Percentiles rank a stretch among this genome's conserved stretches.
Conservation (phyloP, 257 asterid species). For the Solanum piurae region DNA sequence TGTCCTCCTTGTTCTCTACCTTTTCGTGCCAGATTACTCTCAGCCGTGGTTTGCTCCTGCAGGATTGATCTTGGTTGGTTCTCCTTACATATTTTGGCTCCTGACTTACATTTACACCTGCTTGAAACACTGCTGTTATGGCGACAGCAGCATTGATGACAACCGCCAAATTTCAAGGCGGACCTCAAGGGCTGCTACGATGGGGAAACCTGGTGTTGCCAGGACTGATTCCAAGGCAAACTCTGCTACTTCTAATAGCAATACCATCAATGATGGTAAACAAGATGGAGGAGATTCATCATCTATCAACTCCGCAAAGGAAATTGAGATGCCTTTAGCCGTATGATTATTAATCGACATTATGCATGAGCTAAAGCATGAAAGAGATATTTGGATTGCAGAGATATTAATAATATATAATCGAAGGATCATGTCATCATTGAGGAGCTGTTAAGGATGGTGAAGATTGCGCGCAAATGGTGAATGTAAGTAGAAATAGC, state of each 20-base stretch:
- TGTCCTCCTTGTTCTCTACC: slow-evolving; percentile 16
- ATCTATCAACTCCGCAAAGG: slow-evolving; percentile 12
- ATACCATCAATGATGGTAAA: not conserved
- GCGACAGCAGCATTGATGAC: not conserved
- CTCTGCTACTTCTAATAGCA: not conserved
- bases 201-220: not conserved
- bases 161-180: slow-evolving; percentile 1
- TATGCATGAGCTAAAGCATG: not conserved
- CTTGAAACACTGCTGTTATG: not conserved
- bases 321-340: slow-evolving; percentile 19
- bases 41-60: slow-evolving; percentile 22
- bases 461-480: not conserved
- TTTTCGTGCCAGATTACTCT: slow-evolving; percentile 12
- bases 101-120: slow-evolving; percentile 21
- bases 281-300: not conserved
- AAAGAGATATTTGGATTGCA: not conserved
- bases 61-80: slow-evolving; percentile 20
- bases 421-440: not conserved
- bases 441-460: not conserved
- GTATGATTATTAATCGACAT: not conserved
- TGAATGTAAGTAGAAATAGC: not conserved
- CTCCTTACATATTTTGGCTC: slow-evolving; percentile 29
- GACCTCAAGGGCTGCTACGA: not conserved
- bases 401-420: not conserved
- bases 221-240: not conserved